A percentile compares a stretch with the other conserved stretches of the same genome.
Evolutionary conservation across 805 yeast genomes (phyloP).

Genomic region (Candida yuanshanica): DNA sequence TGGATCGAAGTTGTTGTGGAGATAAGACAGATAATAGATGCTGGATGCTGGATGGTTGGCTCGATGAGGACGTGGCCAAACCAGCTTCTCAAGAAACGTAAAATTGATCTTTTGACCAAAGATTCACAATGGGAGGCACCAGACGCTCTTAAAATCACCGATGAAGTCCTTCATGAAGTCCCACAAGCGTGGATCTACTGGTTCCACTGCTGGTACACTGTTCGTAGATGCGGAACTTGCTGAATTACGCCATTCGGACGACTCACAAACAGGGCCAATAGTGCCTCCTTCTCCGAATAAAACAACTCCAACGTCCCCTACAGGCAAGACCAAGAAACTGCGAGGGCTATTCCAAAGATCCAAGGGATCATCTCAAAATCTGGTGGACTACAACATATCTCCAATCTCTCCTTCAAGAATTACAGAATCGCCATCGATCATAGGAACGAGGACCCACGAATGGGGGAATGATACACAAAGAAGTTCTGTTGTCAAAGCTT

Average conservation of each 20-base stretch:
- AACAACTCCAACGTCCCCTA: constrained; percentile 6
- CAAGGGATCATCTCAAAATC: constrained; percentile 14
- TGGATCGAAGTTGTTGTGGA: no score
- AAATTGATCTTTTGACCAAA: no score
- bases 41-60: no score
- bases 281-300: neutral
- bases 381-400: constrained; percentile 10
- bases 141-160: no score
- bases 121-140: no score
- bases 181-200: neutral
- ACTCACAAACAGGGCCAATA: neutral
- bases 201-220: neutral
- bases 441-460: constrained; percentile 44
- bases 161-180: neutral
- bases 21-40: no score
- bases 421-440: constrained; percentile 29
- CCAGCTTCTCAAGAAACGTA: no score
- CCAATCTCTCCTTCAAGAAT: constrained; percentile 8
- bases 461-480: constrained; percentile 32
- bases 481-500: neutral
- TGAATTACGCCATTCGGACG: neutral
- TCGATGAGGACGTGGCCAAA: no score
- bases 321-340: constrained; percentile 16
- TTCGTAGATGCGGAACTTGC: neutral
- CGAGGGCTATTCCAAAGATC: constrained; percentile 22